Evolutionary conservation across 202 grass and related monocot species (phyloP).

Genomic region (Panicum virgatum): DNA sequence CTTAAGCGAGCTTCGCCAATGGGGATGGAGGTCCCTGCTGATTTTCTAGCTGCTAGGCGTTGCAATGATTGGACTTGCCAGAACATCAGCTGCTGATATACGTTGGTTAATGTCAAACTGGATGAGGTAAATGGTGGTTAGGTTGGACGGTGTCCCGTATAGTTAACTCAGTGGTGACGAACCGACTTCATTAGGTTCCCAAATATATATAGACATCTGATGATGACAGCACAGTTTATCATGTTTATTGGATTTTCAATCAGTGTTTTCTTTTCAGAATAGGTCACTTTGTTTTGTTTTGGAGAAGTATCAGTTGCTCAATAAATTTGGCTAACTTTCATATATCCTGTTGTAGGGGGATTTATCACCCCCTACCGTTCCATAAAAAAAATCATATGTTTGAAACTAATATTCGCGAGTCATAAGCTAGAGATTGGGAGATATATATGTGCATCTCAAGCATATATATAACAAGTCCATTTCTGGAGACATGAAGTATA

Average conservation of each 20-base stretch:
- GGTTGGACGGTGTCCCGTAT: not conserved
- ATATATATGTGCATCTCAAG: too few relatives aligned
- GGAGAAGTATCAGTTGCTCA: too few relatives aligned
- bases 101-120: not conserved
- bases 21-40: not conserved
- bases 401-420: too few relatives aligned
- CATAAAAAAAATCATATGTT: too few relatives aligned
- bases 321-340: too few relatives aligned
- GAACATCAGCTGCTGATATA: not conserved
- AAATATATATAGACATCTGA: not conserved
- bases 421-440: too few relatives aligned
- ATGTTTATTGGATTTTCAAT: not conserved
- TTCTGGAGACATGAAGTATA: too few relatives aligned
- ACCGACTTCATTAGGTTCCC: not conserved
- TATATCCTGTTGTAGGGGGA: too few relatives aligned
- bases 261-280: not conserved
- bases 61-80: slow-evolving; percentile 12
- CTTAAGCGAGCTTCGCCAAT: not conserved
- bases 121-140: not conserved
- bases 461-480: too few relatives aligned
- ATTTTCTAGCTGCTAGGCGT: too few relatives aligned
- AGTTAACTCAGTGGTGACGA: not conserved
- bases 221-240: not conserved
- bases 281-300: not conserved
- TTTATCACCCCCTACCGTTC: too few relatives aligned